These are phyloP conservation scores for Skeletonema grethae DNA, from an alignment of 108 stramenopile species.

Conservation along the genomic window DNA sequence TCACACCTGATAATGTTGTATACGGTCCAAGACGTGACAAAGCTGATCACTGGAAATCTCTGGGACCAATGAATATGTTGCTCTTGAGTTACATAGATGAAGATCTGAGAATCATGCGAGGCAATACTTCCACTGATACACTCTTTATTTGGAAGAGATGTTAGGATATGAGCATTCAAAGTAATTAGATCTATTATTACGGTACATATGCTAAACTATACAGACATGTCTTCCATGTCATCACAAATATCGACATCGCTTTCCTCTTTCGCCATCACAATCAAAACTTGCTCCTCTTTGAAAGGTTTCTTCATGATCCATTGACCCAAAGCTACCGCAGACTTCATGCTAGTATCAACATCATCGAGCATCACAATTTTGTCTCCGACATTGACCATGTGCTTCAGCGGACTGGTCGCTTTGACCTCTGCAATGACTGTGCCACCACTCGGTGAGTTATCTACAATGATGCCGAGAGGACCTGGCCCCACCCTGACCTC, in stretches of 20 bases:
- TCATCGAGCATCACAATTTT: slow-evolving; percentile 36
- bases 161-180: neutral
- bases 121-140: slow-evolving; percentile 80
- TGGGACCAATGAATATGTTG: slow-evolving; percentile 79
- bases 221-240: slow-evolving; percentile 11
- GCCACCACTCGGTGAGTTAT: slow-evolving; percentile 20
- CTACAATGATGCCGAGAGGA: slow-evolving; percentile 36
- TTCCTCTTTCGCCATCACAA: neutral
- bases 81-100: slow-evolving; percentile 82
- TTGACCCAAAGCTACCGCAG: slow-evolving; percentile 14
- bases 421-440: slow-evolving; percentile 32
- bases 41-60: slow-evolving; percentile 87
- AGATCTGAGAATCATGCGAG: slow-evolving; percentile 82
- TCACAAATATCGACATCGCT: slow-evolving; percentile 6
- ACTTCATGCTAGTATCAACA: slow-evolving; percentile 12
- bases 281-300: slow-evolving; percentile 12
- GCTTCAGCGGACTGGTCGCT: slow-evolving; percentile 15
- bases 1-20: slow-evolving; percentile 71
- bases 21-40: slow-evolving; percentile 76
- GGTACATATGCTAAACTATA: neutral
- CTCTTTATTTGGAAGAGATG: slow-evolving; percentile 71
- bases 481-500: slow-evolving; percentile 36
- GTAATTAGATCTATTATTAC: neutral
- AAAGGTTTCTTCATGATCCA: slow-evolving; percentile 34
- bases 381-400: slow-evolving; percentile 31